Evolutionary conservation across 176 grass and related monocot species (phyloP).

Genomic region (Eragrostis nindensis): DNA sequence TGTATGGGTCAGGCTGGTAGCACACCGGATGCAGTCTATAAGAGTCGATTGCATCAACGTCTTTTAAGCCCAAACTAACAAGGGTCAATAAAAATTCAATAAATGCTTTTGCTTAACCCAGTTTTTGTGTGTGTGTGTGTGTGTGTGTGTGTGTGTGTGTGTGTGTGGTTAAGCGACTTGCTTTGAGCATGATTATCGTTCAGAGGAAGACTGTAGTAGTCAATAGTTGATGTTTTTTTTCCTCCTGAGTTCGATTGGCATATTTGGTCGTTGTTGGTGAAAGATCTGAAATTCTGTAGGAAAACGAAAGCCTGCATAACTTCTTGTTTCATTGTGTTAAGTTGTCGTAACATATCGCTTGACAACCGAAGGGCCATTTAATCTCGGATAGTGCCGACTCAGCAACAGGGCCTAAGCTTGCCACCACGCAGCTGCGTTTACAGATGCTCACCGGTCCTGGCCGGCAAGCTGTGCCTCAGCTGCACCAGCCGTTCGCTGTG

Average conservation of each 20-base stretch:
- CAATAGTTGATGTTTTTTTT: background rate
- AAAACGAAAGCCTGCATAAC: background rate
- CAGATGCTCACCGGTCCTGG: constrained; percentile 58
- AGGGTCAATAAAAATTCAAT: constrained; percentile 6
- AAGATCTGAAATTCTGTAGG: too few relatives aligned
- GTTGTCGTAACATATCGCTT: too few relatives aligned
- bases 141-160: too few relatives aligned
- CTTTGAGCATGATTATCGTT: constrained; percentile 6
- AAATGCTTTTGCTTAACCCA: background rate
- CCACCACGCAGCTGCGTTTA: background rate
- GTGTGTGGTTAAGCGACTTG: background rate
- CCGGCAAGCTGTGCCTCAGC: constrained; percentile 75
- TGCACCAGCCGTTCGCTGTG: constrained; percentile 27
- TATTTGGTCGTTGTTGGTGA: background rate
- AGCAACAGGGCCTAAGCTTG: background rate
- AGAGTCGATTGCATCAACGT: constrained; percentile 23
- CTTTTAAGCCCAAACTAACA: constrained; percentile 17
- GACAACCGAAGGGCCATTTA: too few relatives aligned
- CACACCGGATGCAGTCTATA: constrained; percentile 23
- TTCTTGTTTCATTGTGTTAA: too few relatives aligned
- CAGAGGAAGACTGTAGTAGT: background rate
- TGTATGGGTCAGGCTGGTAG: constrained; percentile 15
- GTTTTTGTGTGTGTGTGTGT: too few relatives aligned
- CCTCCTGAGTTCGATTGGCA: background rate
- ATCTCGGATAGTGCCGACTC: background rate